Evolutionary conservation across 805 yeast species (phyloP).

Genomic region (Nakazawaea laoshanensis): DNA sequence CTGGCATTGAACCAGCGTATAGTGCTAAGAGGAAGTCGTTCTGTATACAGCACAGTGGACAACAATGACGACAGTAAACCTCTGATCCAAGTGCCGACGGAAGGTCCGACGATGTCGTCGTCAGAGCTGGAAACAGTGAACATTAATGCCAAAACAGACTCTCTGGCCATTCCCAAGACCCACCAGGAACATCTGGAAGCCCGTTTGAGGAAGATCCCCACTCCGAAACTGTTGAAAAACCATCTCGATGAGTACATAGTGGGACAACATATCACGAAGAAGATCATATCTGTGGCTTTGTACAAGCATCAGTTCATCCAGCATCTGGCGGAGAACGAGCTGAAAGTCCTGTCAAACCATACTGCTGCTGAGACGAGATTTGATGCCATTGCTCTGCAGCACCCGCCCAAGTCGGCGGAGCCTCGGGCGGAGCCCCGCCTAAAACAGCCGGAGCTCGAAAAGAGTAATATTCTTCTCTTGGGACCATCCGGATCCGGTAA

Average conservation of each 20-base stretch:
- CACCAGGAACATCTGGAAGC: too few relatives aligned
- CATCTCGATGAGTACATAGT: constrained; percentile 43
- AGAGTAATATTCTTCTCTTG: constrained; percentile 44
- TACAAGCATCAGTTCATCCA: constrained; percentile 38
- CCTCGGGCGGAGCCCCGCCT: constrained; percentile 17
- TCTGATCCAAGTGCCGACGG: constrained; percentile 6
- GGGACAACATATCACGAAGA: constrained; percentile 49
- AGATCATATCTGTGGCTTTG: constrained; percentile 53
- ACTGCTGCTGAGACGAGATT: too few relatives aligned
- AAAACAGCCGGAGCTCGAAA: constrained; percentile 35
- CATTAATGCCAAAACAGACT: too few relatives aligned
- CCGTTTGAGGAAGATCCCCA: constrained; percentile 31
- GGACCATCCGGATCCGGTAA: constrained; percentile 63
- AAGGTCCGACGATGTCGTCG: too few relatives aligned
- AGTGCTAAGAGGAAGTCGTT: background rate
- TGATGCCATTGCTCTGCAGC: too few relatives aligned
- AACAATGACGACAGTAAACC: constrained; percentile 11
- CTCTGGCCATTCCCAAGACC: too few relatives aligned
- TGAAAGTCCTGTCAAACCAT: constrained; percentile 9
- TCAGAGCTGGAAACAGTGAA: too few relatives aligned
- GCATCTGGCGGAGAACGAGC: constrained; percentile 1
- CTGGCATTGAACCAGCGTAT: too few relatives aligned
- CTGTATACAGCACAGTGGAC: constrained; percentile 10
- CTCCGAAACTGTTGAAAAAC: constrained; percentile 36
- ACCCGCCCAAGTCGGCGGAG: constrained; percentile 5